Conservation (phyloP, 108 stramenopile species). For the Skeletonema marinoi region DNA sequence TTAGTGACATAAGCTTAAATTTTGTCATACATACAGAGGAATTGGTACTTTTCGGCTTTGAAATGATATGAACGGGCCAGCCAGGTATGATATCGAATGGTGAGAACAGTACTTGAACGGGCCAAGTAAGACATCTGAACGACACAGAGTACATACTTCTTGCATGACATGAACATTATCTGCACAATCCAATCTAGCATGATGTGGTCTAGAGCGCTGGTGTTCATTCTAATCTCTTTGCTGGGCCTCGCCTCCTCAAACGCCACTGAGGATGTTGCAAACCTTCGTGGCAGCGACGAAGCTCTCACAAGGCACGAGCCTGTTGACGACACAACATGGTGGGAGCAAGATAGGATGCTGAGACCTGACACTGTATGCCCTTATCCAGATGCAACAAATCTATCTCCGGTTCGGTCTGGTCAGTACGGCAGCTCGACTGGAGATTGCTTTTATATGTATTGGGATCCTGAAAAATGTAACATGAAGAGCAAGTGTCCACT, state of each 20-base stretch:
- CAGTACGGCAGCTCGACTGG: neutral
- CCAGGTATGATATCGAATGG: no score
- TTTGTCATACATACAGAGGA: slow-evolving; percentile 8
- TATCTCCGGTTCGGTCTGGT: neutral
- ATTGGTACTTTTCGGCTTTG: neutral
- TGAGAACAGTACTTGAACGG: no score
- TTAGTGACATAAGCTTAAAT: neutral
- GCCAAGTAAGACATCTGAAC: no score
- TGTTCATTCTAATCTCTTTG: neutral
- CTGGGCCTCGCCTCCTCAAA: neutral
- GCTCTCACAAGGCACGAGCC: neutral
- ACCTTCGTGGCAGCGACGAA: neutral
- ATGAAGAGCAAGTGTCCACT: neutral
- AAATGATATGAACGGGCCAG: no score
- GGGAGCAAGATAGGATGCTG: neutral
- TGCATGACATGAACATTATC: no score
- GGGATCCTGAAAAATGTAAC: neutral
- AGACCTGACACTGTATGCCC: neutral
- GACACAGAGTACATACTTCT: no score
- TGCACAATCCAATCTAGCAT: neutral
- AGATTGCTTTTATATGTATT: neutral
- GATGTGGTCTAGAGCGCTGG: neutral
- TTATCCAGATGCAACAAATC: neutral
- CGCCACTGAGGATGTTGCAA: neutral
- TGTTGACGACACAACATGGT: neutral